Base-by-base conservation (phyloP, 83 land plant species). In the Isoetes engelmannii region DNA sequence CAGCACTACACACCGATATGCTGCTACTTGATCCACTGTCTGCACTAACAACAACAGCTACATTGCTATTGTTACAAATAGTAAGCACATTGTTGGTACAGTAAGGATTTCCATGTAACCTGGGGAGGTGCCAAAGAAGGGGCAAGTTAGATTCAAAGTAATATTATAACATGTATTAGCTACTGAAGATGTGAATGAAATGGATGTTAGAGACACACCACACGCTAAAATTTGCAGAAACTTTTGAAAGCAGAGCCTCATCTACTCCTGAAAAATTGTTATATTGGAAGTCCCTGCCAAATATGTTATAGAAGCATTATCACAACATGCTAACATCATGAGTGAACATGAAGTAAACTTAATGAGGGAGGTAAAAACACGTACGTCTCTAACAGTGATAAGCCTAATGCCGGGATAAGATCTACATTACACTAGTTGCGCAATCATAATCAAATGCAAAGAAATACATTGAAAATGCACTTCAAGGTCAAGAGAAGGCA, bases 101-200 rank as follows among this genome's bases (percentile, higher is more conserved):
- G 7, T 82, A 44, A 41, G 89, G 92, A 70, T 88, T 88, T 19
- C 90, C 90, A 21, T 62, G n/a, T 49, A 88, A 78, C 85, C 92
- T 88, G 80, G 2, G 37, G 44, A 10, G 44, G 56, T 12, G 58
- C 7, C n/a, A 45, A 66, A 45, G 2, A 2, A 28, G 37, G 19
- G 41, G 46, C 6, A 45, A 19, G 15, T 64, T 44, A 47, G 63
- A 15, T 20, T 46, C 6, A 9, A 17, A 28, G 6, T 5, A 19
- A 28, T 20, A 10, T 48, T 58, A 21, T 18, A 48, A 12, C 47
- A 15, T 15, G 15, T 1, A 53, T 3, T 53, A 13, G 15, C 55
- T 15, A 6, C 13, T 54, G 37, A 2, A 28, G 37, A 28, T 28
- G 37, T 28, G 37, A 28, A 28, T 28, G 37, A 28, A 28, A 28